Percentiles rank a stretch among this genome's conserved stretches.
Evolutionary conservation across 75 land plant species (phyloP).

Genomic region (Picea sitchensis): DNA sequence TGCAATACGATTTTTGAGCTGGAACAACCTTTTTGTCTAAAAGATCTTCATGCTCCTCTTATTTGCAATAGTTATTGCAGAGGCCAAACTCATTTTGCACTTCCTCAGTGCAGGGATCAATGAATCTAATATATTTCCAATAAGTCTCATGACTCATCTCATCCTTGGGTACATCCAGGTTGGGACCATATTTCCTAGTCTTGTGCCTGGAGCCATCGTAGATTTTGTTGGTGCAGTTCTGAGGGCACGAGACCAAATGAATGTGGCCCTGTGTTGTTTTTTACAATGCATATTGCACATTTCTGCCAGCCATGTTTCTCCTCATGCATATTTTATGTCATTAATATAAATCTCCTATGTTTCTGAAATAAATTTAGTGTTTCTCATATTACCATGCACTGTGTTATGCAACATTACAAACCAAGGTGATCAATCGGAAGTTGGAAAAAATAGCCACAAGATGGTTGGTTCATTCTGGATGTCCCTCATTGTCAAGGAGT

Average conservation of each 20-base stretch:
- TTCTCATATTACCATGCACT: no score
- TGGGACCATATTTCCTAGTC: constrained; percentile 19
- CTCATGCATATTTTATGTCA: no score
- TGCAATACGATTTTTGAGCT: no score
- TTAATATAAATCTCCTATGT: no score
- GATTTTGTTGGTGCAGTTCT: not conserved
- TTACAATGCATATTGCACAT: no score
- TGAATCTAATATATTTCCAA: constrained; percentile 27
- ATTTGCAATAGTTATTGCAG: constrained; percentile 18
- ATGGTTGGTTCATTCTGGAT: no score
- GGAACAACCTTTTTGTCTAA: no score
- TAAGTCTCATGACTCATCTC: constrained; percentile 12
- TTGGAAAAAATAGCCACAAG: no score
- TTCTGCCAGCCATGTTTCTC: no score
- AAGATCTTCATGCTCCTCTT: constrained; percentile 8
- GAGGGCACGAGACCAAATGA: constrained; percentile 18
- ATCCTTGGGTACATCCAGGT: constrained; percentile 11
- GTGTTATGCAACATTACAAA: no score
- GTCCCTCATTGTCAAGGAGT: no score
- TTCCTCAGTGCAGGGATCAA: constrained; percentile 21
- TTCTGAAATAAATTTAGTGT: no score
- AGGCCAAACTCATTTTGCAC: constrained; percentile 13
- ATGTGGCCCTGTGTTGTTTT: not conserved
- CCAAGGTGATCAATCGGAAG: not conserved
- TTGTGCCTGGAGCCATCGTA: constrained; percentile 9